A percentile compares a stretch with the other conserved stretches of the same genome.
Evolutionary conservation across 1,284 basidiomycete species (phyloP).

Genomic region (Cryptococcus sp.): DNA sequence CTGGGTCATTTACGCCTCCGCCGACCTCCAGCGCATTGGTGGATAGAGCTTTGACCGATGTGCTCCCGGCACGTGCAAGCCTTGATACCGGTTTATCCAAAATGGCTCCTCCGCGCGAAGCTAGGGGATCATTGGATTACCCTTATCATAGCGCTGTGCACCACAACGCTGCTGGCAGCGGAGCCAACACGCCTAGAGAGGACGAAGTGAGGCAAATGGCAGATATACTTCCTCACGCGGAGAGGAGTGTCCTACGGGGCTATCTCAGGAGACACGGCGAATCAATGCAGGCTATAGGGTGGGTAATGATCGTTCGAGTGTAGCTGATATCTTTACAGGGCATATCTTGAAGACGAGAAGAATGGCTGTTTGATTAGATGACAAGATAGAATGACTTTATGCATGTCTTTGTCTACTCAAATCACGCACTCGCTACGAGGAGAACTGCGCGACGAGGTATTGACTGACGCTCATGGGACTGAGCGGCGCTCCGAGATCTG

Average conservation of each 20-base stretch:
- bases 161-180: not conserved
- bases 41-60: not conserved
- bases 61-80: slow-evolving; percentile 18
- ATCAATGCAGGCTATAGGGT: slow-evolving; percentile 76
- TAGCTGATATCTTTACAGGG: slow-evolving; percentile 51
- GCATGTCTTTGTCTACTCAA: not conserved
- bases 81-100: slow-evolving; percentile 29
- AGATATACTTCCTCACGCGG: slow-evolving; percentile 73
- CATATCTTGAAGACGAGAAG: slow-evolving; percentile 84
- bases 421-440: slow-evolving; percentile 15
- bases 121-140: slow-evolving; percentile 19
- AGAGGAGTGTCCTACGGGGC: slow-evolving; percentile 65
- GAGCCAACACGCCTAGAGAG: slow-evolving; percentile 21
- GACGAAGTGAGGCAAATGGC: slow-evolving; percentile 64
- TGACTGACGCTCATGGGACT: slow-evolving; percentile 51
- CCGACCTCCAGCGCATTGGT: not conserved
- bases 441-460: slow-evolving; percentile 53
- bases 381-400: not conserved
- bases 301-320: slow-evolving; percentile 18
- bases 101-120: slow-evolving; percentile 3
- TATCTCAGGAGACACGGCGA: slow-evolving; percentile 67
- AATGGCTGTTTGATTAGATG: slow-evolving; percentile 61
- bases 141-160: too few species aligned
- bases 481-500: slow-evolving; percentile 50
- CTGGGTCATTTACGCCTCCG: slow-evolving; percentile 27